These are phyloP conservation scores for Phytophthora lateralis DNA, from an alignment of 352 stramenopile genomes.

Conservation along the genomic window DNA sequence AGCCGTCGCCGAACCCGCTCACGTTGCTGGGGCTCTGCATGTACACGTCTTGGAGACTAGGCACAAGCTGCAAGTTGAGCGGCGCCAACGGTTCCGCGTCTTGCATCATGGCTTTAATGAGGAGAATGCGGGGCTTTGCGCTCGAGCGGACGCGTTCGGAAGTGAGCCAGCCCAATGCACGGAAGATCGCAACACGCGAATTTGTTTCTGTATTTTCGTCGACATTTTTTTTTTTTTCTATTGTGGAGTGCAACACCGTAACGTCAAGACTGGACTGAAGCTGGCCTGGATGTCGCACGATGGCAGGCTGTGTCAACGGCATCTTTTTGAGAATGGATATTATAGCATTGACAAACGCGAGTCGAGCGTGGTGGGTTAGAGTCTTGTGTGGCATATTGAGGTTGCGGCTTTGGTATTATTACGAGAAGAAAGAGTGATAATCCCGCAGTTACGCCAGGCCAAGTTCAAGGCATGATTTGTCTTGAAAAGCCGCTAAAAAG, in stretches of 20 bases:
- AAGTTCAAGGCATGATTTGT: constrained; percentile 32
- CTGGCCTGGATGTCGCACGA: too few species aligned
- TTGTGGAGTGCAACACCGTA: too few species aligned
- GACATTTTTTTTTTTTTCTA: constrained; percentile 3
- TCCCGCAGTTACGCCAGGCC: constrained; percentile 10
- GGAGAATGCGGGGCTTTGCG: constrained; percentile 1
- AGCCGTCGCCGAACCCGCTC: constrained; percentile 13
- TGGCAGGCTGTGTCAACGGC: too few species aligned
- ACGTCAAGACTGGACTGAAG: too few species aligned
- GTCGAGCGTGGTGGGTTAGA: neutral
- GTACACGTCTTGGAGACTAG: constrained; percentile 42
- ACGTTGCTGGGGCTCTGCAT: constrained; percentile 29
- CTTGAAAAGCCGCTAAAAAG: constrained; percentile 24
- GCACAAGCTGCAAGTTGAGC: constrained; percentile 42
- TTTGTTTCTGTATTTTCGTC: neutral
- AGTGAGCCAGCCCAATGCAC: constrained; percentile 27
- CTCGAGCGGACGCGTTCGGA: constrained; percentile 20
- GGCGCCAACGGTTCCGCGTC: constrained; percentile 24
- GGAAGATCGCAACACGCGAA: constrained; percentile 30
- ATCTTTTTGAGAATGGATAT: too few species aligned
- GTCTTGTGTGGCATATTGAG: neutral
- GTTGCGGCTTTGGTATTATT: too few species aligned
- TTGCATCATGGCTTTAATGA: constrained; percentile 21
- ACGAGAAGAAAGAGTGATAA: constrained; percentile 16
- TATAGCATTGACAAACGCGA: neutral